These are phyloP conservation scores for Beauveria bassiana DNA, from an alignment of 2,329 filamentous ascomycete species.

Conservation along the genomic window DNA sequence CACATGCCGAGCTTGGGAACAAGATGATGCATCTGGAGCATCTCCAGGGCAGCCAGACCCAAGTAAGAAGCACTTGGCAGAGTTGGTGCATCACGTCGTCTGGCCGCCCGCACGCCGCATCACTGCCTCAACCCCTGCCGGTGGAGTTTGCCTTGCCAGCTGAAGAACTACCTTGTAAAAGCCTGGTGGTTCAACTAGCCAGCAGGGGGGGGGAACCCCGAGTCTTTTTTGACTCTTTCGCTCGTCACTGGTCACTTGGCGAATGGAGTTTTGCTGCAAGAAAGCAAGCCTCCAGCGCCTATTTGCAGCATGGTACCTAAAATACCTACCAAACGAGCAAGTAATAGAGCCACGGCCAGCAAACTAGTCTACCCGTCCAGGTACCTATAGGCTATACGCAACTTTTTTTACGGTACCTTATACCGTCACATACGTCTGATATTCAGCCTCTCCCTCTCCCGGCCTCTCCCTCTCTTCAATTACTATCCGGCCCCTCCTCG, in stretches of 20 bases:
- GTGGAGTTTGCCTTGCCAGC: background rate
- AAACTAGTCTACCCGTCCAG: too few relatives aligned
- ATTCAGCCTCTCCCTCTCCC: background rate
- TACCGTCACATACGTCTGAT: too few relatives aligned
- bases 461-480: background rate
- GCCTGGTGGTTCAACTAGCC: background rate
- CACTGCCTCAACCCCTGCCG: background rate
- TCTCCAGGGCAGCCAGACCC: conserved; percentile 1
- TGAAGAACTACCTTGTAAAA: conserved; percentile 1
- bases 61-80: too few relatives aligned
- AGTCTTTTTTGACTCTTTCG: background rate
- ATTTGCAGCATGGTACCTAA: background rate
- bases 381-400: too few relatives aligned
- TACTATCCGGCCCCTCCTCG: background rate
- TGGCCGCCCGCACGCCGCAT: background rate
- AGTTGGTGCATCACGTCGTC: background rate
- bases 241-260: background rate
- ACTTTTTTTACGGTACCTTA: too few relatives aligned
- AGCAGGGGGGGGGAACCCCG: background rate
- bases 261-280: background rate
- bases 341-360: too few relatives aligned
- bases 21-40: background rate
- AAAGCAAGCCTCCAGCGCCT: background rate
- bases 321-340: too few relatives aligned
- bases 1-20: background rate